phyloP scores from a whole-genome alignment of 2,329 filamentous ascomycete species.

The Penicillium sp. region DNA sequence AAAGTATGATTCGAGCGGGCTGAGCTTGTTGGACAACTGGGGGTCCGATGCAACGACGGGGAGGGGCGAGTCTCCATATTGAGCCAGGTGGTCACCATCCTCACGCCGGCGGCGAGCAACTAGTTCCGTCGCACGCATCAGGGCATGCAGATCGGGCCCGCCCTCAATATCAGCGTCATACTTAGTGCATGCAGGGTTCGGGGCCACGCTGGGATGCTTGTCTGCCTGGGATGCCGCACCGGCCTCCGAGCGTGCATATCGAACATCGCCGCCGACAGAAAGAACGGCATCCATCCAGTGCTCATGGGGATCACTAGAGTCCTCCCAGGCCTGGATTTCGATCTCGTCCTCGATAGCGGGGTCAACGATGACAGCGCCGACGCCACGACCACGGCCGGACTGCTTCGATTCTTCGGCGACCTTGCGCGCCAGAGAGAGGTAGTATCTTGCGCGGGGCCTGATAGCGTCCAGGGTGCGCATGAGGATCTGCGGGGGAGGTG shows the following conservation, averaged over 20 bases:
- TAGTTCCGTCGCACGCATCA: conserved; percentile 54
- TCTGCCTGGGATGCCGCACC: conserved; percentile 34
- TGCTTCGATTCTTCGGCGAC: conserved; percentile 48
- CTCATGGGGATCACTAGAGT: conserved; percentile 32
- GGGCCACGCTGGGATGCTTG: conserved; percentile 24
- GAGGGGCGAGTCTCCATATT: not conserved
- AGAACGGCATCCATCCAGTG: conserved; percentile 47
- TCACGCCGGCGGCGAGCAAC: conserved; percentile 49
- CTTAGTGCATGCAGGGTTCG: conserved; percentile 33
- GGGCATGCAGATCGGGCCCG: conserved; percentile 53
- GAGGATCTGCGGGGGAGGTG: conserved; percentile 50
- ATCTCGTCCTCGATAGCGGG: conserved; percentile 42
- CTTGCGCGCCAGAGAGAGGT: conserved; percentile 47
- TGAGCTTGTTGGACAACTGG: conserved; percentile 28
- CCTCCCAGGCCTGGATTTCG: conserved; percentile 23
- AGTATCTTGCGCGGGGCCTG: conserved; percentile 45
- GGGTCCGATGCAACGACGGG: conserved; percentile 14
- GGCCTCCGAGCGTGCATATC: conserved; percentile 44
- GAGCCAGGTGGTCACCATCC: conserved; percentile 24
- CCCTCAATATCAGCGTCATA: conserved; percentile 49
- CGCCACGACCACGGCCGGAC: conserved; percentile 45
- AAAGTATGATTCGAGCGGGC: conserved; percentile 43
- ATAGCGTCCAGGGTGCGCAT: conserved; percentile 43
- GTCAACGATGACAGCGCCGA: conserved; percentile 55
- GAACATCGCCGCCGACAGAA: conserved; percentile 53